Evolutionary conservation across 805 yeast species (phyloP), one percentile per base, ranked within the genome.

Genomic region (Yarrowia porcina): DNA sequence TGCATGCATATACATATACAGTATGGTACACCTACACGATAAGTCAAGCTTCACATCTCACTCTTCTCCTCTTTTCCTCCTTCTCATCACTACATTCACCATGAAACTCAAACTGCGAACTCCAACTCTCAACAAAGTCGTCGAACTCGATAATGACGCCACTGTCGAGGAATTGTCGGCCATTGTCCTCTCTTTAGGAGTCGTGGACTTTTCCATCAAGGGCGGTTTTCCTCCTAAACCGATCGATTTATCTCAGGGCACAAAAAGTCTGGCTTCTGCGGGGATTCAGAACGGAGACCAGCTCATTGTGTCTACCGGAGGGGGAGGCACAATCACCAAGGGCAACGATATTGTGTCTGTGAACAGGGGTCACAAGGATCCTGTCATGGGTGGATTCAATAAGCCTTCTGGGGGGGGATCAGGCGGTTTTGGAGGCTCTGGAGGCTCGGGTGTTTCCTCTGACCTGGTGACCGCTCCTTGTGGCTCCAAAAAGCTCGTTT

Each of bases 231-330:
- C 92, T 0, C 89, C 89, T 1, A 80, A 76, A 64, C 65, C 73
- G 1, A 63, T 86, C 1, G 76, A 75, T 25, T 64, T 78, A 8
- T 64, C 65, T 5, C 71, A 71, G 23, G 65, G 63, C 11, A 38
- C 54, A 13, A 63, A 63, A 9, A 47, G 62, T 1, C 61, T 69
- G 12, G 69, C 66, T 1, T 81, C 77, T 1, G 65, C 79, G 7
- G 86, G 86, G 0, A 74, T 87, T 13, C 73, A 76, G 49, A 75
- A 79, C 61, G 91, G 90, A 2, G 92, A 87, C 63, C 86, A 81
- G 67, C 69, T 87, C 13, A 74, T 79, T 0, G 72, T 82, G 1
- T 80, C 45, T 3, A 28, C 60, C n/a, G n/a, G n/a, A n/a, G n/a
- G n/a, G n/a, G n/a, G n/a, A n/a, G n/a, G n/a, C n/a, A n/a, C n/a